A percentile compares a stretch with the other conserved stretches of the same genome.
Conservation (phyloP, 345 rosid species). For the Dovyalis caffra region DNA sequence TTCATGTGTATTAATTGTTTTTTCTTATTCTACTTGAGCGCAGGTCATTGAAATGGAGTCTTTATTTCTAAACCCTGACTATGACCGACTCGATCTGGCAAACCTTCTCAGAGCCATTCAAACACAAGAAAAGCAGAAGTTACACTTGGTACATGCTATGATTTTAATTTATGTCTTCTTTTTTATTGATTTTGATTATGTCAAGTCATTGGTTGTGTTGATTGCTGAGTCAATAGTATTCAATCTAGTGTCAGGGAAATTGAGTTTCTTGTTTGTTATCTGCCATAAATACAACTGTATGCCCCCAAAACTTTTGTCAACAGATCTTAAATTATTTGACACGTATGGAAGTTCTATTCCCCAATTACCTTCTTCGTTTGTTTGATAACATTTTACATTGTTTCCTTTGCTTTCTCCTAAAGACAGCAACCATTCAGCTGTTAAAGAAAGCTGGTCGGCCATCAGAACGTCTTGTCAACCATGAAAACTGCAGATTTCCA, state of each 20-base stretch:
- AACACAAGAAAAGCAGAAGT: conserved; percentile 77
- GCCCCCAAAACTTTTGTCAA: too few species aligned
- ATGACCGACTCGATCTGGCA: conserved; percentile 66
- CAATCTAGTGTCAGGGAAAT: too few species aligned
- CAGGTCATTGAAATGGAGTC: conserved; percentile 82
- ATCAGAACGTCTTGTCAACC: conserved; percentile 70
- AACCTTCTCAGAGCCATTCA: conserved; percentile 72
- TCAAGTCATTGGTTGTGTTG: too few species aligned
- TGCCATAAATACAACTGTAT: background rate
- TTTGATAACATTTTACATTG: background rate
- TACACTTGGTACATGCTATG: conserved; percentile 53
- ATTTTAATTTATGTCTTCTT: background rate
- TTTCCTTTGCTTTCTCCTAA: conserved; percentile 4
- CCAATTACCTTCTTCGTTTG: background rate
- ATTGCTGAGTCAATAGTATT: too few species aligned
- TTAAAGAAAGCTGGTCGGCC: conserved; percentile 87
- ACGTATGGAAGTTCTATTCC: background rate
- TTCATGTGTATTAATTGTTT: background rate
- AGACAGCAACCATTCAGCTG: conserved; percentile 86
- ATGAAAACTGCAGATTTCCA: conserved; percentile 66
- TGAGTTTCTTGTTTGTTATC: background rate
- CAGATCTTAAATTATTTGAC: too few species aligned
- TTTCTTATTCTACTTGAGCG: conserved; percentile 3
- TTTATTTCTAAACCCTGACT: conserved; percentile 45
- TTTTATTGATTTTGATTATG: background rate